Conservation (phyloP, 495 filamentous ascomycete genomes). For the Articulospora tetracladia region DNA sequence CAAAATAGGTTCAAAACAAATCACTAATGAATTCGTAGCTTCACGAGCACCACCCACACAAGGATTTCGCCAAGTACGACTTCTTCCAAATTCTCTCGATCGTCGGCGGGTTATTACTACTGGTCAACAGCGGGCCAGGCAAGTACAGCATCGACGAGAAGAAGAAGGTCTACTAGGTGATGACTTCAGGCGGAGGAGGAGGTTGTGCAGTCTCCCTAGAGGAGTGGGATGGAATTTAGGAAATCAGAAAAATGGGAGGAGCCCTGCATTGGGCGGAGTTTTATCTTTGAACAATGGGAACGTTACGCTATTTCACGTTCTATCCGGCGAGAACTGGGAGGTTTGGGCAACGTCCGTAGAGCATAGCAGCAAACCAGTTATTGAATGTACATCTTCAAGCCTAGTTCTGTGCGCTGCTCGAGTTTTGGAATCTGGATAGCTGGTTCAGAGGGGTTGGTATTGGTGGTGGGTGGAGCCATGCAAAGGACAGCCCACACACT, state of each 20-base stretch:
- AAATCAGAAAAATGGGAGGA: constrained; percentile 19
- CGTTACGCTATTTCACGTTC: neutral
- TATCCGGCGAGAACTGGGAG: neutral
- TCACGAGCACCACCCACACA: constrained; percentile 96
- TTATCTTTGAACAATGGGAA: constrained; percentile 6
- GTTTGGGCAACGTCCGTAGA: neutral
- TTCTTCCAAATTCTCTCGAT: constrained; percentile 99
- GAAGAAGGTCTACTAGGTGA: constrained; percentile 94
- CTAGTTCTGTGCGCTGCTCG: no score
- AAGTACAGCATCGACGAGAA: constrained; percentile 99
- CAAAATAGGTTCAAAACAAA: neutral
- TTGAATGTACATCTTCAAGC: neutral
- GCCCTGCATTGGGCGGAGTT: constrained; percentile 24
- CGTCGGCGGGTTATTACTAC: constrained; percentile 88
- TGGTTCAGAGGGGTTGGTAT: neutral
- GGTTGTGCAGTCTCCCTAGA: no score
- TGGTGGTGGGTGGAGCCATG: neutral
- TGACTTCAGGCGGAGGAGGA: neutral
- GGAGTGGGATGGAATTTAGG: constrained; percentile 3
- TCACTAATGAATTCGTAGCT: constrained; percentile 56
- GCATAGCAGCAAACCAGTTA: neutral
- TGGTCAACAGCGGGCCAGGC: constrained; percentile 97
- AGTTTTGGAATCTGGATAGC: neutral
- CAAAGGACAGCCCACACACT: no score
- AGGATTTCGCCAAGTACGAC: constrained; percentile 99